Percentiles rank a stretch among this genome's conserved stretches.
phyloP scores from a whole-genome alignment of 2,329 filamentous ascomycete species.

The Trichoderma simmonsii region DNA sequence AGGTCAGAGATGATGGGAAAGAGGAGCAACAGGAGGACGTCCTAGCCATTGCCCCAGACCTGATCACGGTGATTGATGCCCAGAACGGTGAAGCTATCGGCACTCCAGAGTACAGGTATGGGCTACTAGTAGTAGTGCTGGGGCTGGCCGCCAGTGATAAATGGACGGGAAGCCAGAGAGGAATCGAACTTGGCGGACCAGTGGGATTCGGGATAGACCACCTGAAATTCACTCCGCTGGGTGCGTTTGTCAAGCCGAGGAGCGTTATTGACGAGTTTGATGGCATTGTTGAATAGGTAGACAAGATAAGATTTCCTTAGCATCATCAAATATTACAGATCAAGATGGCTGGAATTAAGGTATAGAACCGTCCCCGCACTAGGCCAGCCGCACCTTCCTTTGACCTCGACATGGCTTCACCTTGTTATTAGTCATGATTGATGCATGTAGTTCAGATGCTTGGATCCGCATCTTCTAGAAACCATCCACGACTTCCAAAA shows the following conservation, averaged over 20 bases:
- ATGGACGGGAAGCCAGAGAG: conserved; percentile 44
- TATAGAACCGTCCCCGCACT: neutral
- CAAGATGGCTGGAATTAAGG: neutral
- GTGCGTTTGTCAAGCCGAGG: conserved; percentile 45
- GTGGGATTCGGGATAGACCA: conserved; percentile 47
- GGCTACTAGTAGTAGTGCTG: conserved; percentile 48
- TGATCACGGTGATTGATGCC: conserved; percentile 54
- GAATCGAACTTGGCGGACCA: conserved; percentile 49
- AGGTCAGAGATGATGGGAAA: conserved; percentile 29
- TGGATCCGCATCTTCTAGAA: neutral
- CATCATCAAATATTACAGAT: neutral
- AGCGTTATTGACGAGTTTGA: conserved; percentile 54
- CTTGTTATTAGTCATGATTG: neutral
- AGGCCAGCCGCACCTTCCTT: neutral
- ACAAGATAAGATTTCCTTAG: neutral
- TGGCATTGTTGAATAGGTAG: neutral
- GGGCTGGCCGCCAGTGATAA: conserved; percentile 44
- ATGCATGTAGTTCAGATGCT: neutral
- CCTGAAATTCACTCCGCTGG: conserved; percentile 46
- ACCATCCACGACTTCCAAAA: neutral
- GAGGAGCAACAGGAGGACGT: conserved; percentile 43
- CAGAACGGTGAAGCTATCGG: conserved; percentile 56
- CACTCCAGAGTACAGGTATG: conserved; percentile 55
- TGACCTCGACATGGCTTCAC: neutral
- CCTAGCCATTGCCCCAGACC: conserved; percentile 54